phyloP scores from a whole-genome alignment of 2,329 filamentous ascomycete species.

The Pestalotiopsis sp. region DNA sequence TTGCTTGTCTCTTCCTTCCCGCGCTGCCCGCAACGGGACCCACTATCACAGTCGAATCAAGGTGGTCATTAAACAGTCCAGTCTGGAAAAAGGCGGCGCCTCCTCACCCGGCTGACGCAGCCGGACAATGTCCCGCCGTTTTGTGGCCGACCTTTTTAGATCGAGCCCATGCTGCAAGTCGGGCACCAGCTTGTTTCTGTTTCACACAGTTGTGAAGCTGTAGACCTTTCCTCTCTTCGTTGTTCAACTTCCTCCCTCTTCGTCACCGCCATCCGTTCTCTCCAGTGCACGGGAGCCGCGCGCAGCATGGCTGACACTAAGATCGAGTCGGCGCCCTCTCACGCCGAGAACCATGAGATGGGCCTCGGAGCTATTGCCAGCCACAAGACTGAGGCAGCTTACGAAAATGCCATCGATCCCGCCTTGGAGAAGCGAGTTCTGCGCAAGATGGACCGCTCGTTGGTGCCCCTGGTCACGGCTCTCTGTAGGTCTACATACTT shows the following conservation, averaged over 20 bases:
- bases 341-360: slow-evolving; percentile 4
- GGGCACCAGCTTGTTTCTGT: neutral
- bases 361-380: neutral
- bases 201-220: neutral
- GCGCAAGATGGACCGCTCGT: slow-evolving; percentile 35
- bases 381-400: neutral
- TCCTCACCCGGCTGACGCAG: neutral
- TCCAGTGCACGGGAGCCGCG: neutral
- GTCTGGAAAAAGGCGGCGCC: neutral
- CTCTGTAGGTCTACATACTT: slow-evolving; percentile 25
- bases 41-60: neutral
- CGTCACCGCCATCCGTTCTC: neutral
- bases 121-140: neutral
- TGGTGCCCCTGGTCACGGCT: slow-evolving; percentile 34
- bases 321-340: neutral
- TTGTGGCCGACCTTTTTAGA: neutral
- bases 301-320: neutral
- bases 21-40: neutral
- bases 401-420: slow-evolving; percentile 11
- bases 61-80: neutral
- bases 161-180: neutral
- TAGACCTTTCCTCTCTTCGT: too few species aligned
- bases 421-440: slow-evolving; percentile 34
- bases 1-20: neutral
- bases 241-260: neutral